Evolutionary conservation across 2,329 filamentous ascomycete species (phyloP), one percentile per base, ranked within the genome.

Genomic region (Lasiodiplodia hormozganensis): DNA sequence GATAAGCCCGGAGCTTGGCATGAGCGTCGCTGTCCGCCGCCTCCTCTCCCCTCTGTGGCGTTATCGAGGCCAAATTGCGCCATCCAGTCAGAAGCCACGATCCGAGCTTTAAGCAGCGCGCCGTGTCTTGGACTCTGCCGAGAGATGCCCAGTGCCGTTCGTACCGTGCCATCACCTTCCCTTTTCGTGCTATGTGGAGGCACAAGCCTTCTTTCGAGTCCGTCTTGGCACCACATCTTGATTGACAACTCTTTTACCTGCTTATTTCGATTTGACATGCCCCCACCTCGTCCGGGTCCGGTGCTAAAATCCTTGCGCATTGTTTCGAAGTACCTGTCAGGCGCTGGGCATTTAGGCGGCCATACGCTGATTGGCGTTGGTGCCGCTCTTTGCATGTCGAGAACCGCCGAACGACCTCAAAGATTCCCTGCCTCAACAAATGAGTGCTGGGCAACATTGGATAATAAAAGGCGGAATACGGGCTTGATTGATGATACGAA

Each of bases 1-100:
- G 58, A 62, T 62, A 62, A 62, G 58, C 40, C 58, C 58, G 36
- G 58, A 64, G 60, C 60, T 64, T 64, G 60, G 60, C 60, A 25
- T 23, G 47, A 38, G 43, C 25, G 23, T 36, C 28, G 58, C 43
- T 14, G 25, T 36, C 31, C 47, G 51, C 60, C 60, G 47, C 60
- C 43, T 18, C 10, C 40, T 31, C 43, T 25, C 28, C 47, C 60
- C 43, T 31, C 38, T 38, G 47, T 64, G 28, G 60, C 60, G 60
- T 38, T 64, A 64, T 64, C n/a, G 36, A 31, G 60, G 28, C 60
- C 23, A 31, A 51, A 52, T 64, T 52, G 23, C 43, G 60, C 47
- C 60, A 52, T 52, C 43, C 25, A 52, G 18, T 34, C 18, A 64
- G 18, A 52, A 25, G 28, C n/a, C 8, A 28, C 3, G 18, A 38